Evolutionary conservation across 2,329 filamentous ascomycete genomes (phyloP).

Genomic region (Tricladium varicosporioides): DNA sequence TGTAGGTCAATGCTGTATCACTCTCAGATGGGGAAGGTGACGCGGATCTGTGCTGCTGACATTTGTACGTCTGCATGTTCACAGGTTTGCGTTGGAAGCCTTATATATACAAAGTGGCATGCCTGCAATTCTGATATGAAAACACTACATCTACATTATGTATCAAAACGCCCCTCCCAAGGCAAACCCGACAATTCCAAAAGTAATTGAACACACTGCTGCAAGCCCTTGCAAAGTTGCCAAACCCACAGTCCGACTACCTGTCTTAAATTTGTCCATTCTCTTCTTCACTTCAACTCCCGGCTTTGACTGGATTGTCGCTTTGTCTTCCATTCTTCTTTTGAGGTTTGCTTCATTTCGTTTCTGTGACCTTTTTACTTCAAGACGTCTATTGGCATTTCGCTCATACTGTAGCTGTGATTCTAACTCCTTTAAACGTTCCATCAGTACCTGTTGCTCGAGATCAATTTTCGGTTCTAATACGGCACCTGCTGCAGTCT

Average conservation of each 20-base stretch:
- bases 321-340: neutral
- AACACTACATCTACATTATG: neutral
- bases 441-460: neutral
- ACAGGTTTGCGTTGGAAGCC: no score
- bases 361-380: neutral
- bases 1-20: no score
- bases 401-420: neutral
- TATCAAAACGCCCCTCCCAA: neutral
- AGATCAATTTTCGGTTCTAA: neutral
- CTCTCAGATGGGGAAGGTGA: no score
- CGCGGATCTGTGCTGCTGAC: no score
- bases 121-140: neutral
- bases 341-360: neutral
- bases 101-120: no score
- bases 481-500: slow-evolving; percentile 6
- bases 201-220: neutral
- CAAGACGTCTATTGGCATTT: neutral
- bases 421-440: neutral
- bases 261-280: neutral
- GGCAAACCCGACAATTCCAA: neutral
- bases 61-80: no score
- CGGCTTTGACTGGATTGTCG: neutral
- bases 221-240: neutral
- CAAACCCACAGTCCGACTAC: neutral
- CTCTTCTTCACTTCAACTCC: neutral